Base-by-base conservation (phyloP, 2,329 filamentous ascomycete genomes). In the Thelonectria rubi region DNA sequence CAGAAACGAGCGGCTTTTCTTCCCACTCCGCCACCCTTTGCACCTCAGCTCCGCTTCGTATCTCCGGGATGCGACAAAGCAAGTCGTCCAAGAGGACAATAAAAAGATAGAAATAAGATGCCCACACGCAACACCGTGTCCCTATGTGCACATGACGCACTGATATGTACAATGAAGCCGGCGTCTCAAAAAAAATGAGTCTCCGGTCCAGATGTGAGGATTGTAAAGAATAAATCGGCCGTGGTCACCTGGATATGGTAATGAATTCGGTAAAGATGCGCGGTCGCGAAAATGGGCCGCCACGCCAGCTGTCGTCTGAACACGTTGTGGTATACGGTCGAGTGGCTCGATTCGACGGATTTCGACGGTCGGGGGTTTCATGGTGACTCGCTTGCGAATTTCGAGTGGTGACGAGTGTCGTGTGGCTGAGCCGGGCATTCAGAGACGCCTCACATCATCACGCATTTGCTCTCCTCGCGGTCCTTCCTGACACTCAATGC, bases 401-500 rank as follows among this genome's bases (percentile, higher is more conserved):
- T 46, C 5, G 52, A 11, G 55, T 17, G 57, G 26, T 55, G 62
- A 55, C 59, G 39, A 46, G 21, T 40, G 24, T 46, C 46, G 50
- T 55, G 59, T 54, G 59, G 59, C 54, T 55, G 50, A 54, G 59
- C 40, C 30, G 50, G 50, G 34, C 15, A 15, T 60, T 18, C n/a
- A 21, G 46, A 17, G 49, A 6, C 48, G n/a, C 42, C 45, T 77
- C 77, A 90, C 87, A 90, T 89, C 63, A 90, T 75, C 63, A 74
- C 73, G 75, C 87, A 90, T 73, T 86, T 87, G 65, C 80, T 81
- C 60, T 87, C 85, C 64, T 89, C 86, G 69, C 86, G 84, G 63
- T 86, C 86, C 71, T 87, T 86, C 79, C 86, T 89, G 59, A 90
- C 87, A 68, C 87, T 88, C 58, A 99, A 83, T 14, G 95, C 95